phyloP scores from a whole-genome alignment of 306 rosid genomes.

The Gillenia trifoliata region DNA sequence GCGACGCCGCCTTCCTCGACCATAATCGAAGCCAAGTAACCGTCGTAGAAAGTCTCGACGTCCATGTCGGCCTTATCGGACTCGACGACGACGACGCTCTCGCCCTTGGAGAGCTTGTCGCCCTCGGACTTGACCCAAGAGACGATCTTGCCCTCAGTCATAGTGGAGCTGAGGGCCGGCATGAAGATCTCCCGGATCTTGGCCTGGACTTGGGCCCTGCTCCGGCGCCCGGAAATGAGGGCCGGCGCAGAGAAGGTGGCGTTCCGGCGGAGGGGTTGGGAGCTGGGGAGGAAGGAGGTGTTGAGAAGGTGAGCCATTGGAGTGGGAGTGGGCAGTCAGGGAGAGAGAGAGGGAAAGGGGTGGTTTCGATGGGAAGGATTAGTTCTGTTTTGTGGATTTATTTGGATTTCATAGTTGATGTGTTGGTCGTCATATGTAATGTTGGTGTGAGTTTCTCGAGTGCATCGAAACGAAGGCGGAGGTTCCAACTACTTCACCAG shows the following conservation, averaged over 20 bases:
- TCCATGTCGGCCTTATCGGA: conserved; percentile 99
- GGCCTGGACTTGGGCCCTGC: conserved; percentile 42
- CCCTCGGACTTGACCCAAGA: conserved; percentile 97
- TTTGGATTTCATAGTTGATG: background rate
- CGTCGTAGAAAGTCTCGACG: conserved; percentile 96
- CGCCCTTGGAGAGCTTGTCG: conserved; percentile 87
- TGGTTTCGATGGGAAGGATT: background rate
- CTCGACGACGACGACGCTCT: conserved; percentile 96
- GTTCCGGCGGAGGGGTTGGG: conserved; percentile 26
- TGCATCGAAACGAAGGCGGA: conserved; percentile 82
- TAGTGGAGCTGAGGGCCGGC: conserved; percentile 98
- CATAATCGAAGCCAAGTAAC: conserved; percentile 85
- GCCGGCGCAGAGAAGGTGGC: background rate
- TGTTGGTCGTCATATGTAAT: background rate
- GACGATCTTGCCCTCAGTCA: conserved; percentile 96
- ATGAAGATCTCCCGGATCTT: conserved; percentile 98
- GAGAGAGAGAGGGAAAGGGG: conserved; percentile 1
- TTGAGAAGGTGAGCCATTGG: conserved; percentile 83
- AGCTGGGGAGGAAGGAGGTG: conserved; percentile 47
- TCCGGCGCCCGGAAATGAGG: conserved; percentile 16
- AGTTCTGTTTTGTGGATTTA: background rate
- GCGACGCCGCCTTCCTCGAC: conserved; percentile 91
- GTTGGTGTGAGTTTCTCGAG: conserved; percentile 34
- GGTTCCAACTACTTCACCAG: conserved; percentile 47
- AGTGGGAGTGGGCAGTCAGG: background rate